phyloP scores from a whole-genome alignment of 495 filamentous ascomycete species.

The Neurospora discreta region DNA sequence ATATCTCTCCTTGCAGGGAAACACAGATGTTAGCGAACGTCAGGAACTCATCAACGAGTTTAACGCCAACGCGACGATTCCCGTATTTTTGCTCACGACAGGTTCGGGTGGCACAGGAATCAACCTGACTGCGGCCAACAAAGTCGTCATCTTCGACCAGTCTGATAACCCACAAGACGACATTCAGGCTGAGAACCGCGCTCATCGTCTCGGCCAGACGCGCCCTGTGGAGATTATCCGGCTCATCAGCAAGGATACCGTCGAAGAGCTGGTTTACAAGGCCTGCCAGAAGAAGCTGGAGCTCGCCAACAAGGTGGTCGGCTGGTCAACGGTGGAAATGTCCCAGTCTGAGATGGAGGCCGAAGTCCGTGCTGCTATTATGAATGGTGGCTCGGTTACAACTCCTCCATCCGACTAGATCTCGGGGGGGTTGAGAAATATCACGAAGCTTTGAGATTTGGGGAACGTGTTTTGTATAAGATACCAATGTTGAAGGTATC shows the following conservation, averaged over 20 bases:
- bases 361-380: conserved; percentile 12
- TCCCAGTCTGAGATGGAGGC: conserved; percentile 21
- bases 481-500: neutral
- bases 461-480: neutral
- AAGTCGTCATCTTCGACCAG: conserved; percentile 93
- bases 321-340: conserved; percentile 21
- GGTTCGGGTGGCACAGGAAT: conserved; percentile 91
- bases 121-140: conserved; percentile 89
- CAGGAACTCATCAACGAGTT: conserved; percentile 84
- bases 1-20: conserved; percentile 75
- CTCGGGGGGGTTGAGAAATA: neutral
- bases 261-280: conserved; percentile 87
- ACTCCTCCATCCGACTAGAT: conserved; percentile 6
- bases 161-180: conserved; percentile 96
- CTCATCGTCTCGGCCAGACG: conserved; percentile 86
- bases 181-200: conserved; percentile 90
- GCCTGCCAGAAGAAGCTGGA: conserved; percentile 84
- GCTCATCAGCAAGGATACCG: conserved; percentile 70
- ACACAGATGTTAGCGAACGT: conserved; percentile 70
- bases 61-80: conserved; percentile 61
- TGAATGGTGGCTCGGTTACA: conserved; percentile 1
- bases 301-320: conserved; percentile 70
- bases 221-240: conserved; percentile 75
- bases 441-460: neutral
- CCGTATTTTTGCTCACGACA: conserved; percentile 86